Evolutionary conservation across 164 flowering plant species (phyloP).

Genomic region (Vitis rotundifolia): DNA sequence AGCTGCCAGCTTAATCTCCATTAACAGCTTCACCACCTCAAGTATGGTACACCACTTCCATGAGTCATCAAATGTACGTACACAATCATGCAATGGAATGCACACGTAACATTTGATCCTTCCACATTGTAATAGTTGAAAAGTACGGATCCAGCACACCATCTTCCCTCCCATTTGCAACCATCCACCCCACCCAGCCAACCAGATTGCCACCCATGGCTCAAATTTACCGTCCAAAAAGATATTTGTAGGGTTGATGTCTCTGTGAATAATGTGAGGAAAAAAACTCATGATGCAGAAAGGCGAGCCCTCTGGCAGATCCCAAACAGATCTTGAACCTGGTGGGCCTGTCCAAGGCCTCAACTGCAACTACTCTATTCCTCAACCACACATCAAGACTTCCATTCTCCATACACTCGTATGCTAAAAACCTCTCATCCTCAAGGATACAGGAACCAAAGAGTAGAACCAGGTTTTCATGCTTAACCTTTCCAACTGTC

Average conservation of each 20-base stretch:
- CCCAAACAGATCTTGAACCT: slow-evolving; percentile 61
- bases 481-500: slow-evolving; percentile 71
- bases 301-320: slow-evolving; percentile 62
- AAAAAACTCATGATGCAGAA: slow-evolving; percentile 65
- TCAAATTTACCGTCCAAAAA: slow-evolving; percentile 47
- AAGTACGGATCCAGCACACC: slow-evolving; percentile 46
- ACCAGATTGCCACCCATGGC: slow-evolving; percentile 65
- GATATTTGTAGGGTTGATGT: slow-evolving; percentile 71
- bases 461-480: slow-evolving; percentile 53
- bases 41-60: slow-evolving; percentile 57
- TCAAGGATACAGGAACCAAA: slow-evolving; percentile 57
- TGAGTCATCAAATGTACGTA: slow-evolving; percentile 48
- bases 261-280: slow-evolving; percentile 71
- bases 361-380: slow-evolving; percentile 54
- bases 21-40: slow-evolving; percentile 54
- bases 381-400: slow-evolving; percentile 74
- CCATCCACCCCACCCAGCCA: slow-evolving; percentile 68
- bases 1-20: slow-evolving; percentile 22
- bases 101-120: slow-evolving; percentile 52
- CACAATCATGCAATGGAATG: slow-evolving; percentile 46
- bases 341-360: slow-evolving; percentile 53
- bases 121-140: slow-evolving; percentile 19
- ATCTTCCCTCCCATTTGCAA: slow-evolving; percentile 30
- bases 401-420: slow-evolving; percentile 71
- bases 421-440: slow-evolving; percentile 57